Evolutionary conservation across 495 filamentous ascomycete genomes (phyloP).

Genomic region (Eremomyces bilateralis): DNA sequence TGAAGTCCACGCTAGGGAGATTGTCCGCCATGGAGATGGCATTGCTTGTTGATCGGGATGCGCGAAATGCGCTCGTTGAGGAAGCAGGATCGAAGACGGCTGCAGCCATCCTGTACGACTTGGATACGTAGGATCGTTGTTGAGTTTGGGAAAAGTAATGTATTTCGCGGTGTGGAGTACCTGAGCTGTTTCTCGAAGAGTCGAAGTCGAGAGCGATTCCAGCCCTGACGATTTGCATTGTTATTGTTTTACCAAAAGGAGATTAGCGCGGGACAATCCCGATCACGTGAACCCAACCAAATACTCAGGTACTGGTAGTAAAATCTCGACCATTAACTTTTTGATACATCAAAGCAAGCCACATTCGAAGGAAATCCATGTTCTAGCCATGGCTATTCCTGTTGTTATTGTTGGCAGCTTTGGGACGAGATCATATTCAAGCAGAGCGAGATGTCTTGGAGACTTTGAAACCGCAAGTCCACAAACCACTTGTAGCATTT

Average conservation of each 20-base stretch:
- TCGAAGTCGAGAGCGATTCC: neutral
- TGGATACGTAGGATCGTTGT: neutral
- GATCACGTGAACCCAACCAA: too few species aligned
- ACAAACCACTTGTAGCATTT: neutral
- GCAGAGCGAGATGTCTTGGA: neutral
- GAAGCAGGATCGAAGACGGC: constrained; percentile 50
- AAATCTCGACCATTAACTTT: too few species aligned
- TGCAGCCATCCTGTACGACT: constrained; percentile 31
- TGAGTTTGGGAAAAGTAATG: neutral
- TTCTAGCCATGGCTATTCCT: neutral
- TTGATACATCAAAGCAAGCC: too few species aligned
- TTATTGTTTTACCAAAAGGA: neutral
- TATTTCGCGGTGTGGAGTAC: neutral
- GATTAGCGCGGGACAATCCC: neutral
- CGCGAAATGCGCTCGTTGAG: constrained; percentile 52
- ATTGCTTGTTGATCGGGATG: constrained; percentile 34
- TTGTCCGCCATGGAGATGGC: constrained; percentile 52
- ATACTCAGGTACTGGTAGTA: too few species aligned
- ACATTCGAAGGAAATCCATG: too few species aligned
- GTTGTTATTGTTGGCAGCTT: neutral
- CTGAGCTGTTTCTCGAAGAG: neutral
- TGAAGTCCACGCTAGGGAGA: constrained; percentile 80
- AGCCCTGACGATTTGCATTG: neutral
- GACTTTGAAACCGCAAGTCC: neutral
- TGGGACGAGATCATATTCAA: neutral